Conservation (phyloP, 208 protist species). For the Leptomonas seymouri region DNA sequence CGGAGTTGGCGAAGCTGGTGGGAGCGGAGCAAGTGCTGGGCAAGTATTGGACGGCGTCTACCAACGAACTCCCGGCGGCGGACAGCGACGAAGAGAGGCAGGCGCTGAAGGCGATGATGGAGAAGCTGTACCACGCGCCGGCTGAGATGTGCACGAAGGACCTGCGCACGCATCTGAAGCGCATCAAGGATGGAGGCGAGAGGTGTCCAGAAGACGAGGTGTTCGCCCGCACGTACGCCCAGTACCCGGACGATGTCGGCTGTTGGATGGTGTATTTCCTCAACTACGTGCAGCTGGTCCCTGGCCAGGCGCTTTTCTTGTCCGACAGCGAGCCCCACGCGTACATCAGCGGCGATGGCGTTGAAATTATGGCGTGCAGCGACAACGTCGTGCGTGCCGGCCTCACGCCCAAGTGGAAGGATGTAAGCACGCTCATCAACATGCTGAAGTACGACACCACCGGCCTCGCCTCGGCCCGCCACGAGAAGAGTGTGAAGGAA, state of each 20-base stretch:
- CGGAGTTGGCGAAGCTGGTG: constrained; percentile 53
- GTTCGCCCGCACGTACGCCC: constrained; percentile 80
- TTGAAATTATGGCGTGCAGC: constrained; percentile 98
- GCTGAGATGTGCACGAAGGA: constrained; percentile 39
- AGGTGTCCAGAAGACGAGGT: constrained; percentile 69
- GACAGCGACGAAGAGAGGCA: constrained; percentile 55
- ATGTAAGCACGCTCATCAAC: constrained; percentile 90
- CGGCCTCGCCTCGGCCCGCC: constrained; percentile 58
- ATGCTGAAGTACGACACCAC: constrained; percentile 94
- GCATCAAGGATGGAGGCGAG: constrained; percentile 34
- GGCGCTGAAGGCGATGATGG: constrained; percentile 67
- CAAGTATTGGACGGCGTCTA: constrained; percentile 20
- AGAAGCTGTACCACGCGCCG: constrained; percentile 58
- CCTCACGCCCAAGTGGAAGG: constrained; percentile 97
- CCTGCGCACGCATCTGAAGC: constrained; percentile 59
- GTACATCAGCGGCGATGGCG: constrained; percentile 96
- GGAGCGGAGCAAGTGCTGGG: constrained; percentile 39
- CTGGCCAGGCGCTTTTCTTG: constrained; percentile 97
- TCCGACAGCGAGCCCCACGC: constrained; percentile 98
- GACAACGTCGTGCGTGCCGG: constrained; percentile 98
- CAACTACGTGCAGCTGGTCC: constrained; percentile 94
- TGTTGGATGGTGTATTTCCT: constrained; percentile 98
- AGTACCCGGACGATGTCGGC: constrained; percentile 98
- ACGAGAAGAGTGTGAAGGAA: constrained; percentile 39
- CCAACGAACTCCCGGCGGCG: constrained; percentile 21